A percentile compares a stretch with the other conserved stretches of the same genome.
phyloP scores from a whole-genome alignment of 371 early-diverging fungal species.

The Chytridiales sp. region DNA sequence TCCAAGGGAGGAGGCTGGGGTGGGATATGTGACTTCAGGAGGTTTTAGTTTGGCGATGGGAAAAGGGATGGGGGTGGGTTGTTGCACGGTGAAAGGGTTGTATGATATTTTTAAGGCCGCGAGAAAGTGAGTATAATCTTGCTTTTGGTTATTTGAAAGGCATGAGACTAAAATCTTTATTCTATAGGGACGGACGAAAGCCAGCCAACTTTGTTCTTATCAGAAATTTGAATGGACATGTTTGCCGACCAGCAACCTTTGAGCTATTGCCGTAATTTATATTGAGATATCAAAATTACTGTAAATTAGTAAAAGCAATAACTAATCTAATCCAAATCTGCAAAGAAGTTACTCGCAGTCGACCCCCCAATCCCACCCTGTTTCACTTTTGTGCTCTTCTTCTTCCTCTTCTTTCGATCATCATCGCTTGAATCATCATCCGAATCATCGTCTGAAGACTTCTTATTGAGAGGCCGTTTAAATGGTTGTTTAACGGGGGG shows the following conservation, averaged over 20 bases:
- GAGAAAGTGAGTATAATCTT: conserved; percentile 35
- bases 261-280: conserved; percentile 34
- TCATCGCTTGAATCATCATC: not conserved
- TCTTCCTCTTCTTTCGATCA: not conserved
- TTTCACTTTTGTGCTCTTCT: conserved; percentile 1
- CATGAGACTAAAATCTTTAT: not conserved
- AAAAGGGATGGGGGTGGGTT: conserved; percentile 59
- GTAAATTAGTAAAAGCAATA: no score
- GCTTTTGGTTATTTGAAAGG: not conserved
- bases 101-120: conserved; percentile 36
- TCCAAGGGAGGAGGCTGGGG: conserved; percentile 35
- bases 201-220: conserved; percentile 53
- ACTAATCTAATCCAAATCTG: conserved; percentile 16
- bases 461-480: no score
- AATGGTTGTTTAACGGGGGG: no score
- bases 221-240: conserved; percentile 47
- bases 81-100: conserved; percentile 46
- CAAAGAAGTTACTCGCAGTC: conserved; percentile 11
- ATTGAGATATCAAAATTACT: no score
- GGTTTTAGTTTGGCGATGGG: conserved; percentile 67
- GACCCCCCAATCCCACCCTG: conserved; percentile 2
- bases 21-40: conserved; percentile 75
- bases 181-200: conserved; percentile 37
- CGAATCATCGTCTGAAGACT: conserved; percentile 2
- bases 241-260: conserved; percentile 53